Percentiles rank a stretch among this genome's conserved stretches.
These are phyloP conservation scores for Yamadazyma kanchanaburiensis DNA, from an alignment of 1,139 yeast genomes.

Conservation along the genomic window DNA sequence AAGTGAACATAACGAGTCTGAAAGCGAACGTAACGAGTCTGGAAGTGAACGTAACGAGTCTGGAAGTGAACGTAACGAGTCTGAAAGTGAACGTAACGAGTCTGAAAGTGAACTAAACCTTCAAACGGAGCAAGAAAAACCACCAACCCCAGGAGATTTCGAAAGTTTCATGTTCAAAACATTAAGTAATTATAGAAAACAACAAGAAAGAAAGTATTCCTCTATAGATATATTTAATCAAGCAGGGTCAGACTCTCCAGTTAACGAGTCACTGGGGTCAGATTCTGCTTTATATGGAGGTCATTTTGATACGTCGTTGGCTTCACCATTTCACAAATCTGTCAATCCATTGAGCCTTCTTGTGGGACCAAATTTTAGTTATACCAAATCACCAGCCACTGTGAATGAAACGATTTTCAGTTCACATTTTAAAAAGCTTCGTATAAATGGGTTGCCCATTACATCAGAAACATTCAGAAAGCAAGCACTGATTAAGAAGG, in stretches of 20 bases:
- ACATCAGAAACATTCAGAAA: conserved; percentile 23
- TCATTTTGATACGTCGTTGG: conserved; percentile 11
- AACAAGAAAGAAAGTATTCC: conserved; percentile 20
- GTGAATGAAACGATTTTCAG: conserved; percentile 33
- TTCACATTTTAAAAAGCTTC: conserved; percentile 41
- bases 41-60: too few relatives aligned
- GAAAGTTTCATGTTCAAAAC: conserved; percentile 34
- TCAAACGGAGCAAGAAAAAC: too few relatives aligned
- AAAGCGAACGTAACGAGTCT: too few relatives aligned
- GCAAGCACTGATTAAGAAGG: conserved; percentile 2
- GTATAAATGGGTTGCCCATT: conserved; percentile 42
- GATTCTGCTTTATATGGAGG: conserved; percentile 4
- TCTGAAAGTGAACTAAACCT: too few relatives aligned
- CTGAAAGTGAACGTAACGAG: too few relatives aligned
- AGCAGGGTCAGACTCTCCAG: conserved; percentile 1
- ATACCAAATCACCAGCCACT: conserved; percentile 35
- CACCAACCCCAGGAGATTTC: conserved; percentile 28
- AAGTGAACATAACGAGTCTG: too few relatives aligned
- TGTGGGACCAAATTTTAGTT: conserved; percentile 4
- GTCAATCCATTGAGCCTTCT: conserved; percentile 22
- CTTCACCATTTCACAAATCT: conserved; percentile 13
- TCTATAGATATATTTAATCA: conserved; percentile 10
- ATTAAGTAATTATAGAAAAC: conserved; percentile 30
- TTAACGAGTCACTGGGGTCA: conserved; percentile 4
- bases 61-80: too few relatives aligned